phyloP scores from a whole-genome alignment of 495 filamentous ascomycete genomes.

The Hypoxylon intermedium region DNA sequence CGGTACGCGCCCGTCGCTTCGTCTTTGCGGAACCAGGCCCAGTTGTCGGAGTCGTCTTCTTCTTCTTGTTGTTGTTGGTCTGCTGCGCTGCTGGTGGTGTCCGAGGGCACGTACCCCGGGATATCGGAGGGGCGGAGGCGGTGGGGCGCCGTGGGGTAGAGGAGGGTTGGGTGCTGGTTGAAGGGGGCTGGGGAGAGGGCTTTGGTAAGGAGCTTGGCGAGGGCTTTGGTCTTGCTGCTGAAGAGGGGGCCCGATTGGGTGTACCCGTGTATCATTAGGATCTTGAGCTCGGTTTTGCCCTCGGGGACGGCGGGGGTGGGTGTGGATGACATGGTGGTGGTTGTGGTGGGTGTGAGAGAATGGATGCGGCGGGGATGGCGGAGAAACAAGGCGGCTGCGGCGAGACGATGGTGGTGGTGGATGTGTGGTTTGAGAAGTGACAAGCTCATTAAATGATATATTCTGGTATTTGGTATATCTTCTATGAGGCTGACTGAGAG shows the following conservation, averaged over 20 bases:
- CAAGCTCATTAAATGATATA: no score
- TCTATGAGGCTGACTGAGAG: no score
- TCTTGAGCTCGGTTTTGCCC: constrained; percentile 54
- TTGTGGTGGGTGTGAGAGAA: background rate
- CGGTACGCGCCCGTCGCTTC: constrained; percentile 65
- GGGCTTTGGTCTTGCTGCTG: constrained; percentile 85
- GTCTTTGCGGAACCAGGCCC: constrained; percentile 86
- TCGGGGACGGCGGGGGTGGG: constrained; percentile 24
- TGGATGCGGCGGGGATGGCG: background rate
- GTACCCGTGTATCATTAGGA: constrained; percentile 75
- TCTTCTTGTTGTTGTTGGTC: no score
- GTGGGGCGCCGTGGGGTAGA: constrained; percentile 69
- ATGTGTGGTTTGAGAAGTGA: no score
- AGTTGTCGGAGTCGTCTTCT: constrained; percentile 60
- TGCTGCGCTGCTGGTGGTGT: no score
- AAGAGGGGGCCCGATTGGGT: constrained; percentile 90
- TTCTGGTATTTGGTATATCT: no score
- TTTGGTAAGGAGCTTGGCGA: constrained; percentile 81
- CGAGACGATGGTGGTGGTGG: no score
- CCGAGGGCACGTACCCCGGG: constrained; percentile 63
- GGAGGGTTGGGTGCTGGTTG: constrained; percentile 61
- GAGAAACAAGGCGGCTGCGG: background rate
- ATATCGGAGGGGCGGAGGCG: constrained; percentile 71
- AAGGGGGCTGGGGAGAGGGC: constrained; percentile 61
- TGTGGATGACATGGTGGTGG: background rate